Evolutionary conservation across 164 flowering plant species (phyloP), one percentile per base, ranked within the genome.

Genomic region (Vitis amurensis): DNA sequence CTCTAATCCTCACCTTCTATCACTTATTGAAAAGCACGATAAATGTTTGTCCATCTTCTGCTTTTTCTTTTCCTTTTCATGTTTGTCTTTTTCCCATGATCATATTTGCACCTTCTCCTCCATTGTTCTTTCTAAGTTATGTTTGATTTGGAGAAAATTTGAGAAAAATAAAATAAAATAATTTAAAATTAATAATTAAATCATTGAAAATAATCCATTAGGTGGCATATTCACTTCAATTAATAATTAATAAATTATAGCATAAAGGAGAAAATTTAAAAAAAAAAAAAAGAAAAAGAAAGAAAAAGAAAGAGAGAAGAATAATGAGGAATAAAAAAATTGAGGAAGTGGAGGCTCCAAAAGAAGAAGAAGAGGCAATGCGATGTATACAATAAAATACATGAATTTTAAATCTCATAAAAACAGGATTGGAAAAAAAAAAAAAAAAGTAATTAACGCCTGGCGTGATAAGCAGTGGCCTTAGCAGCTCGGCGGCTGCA

Each of bases 351-450:
- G 64, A 57, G 59, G 59, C 44, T 27, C 44, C 17, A 52, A 23
- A 52, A 31, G n/a, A 66, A 70, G 71, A 55, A 55, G 23, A 66
- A 70, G 71, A 58, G 57, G 14, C 67, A 61, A 37, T 37, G 44
- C 44, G 44, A 37, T 69, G 79, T 77, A 69, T 50, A 76, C 73
- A 64, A 67, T 76, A 71, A 50, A 60, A 66, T 72, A 76, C 72
- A 74, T 48, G 63, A 70, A 77, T 74, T 44, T 63, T 27, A 61
- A 62, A 60, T 49, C 31, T 27, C 49, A 61, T n/a, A 70, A 65
- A 63, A 44, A 71, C 37, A 64, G 48, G 29, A 11, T 66, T 50
- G 48, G 12, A 56, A 19, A 56, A 37, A 55, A 17, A 31, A 65
- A 8, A 48, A 71, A n/a, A 47, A 65, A 47, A 65, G 37, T 14